phyloP scores from a whole-genome alignment of 208 protist genomes.

The Endotrypanum monterogeii region DNA sequence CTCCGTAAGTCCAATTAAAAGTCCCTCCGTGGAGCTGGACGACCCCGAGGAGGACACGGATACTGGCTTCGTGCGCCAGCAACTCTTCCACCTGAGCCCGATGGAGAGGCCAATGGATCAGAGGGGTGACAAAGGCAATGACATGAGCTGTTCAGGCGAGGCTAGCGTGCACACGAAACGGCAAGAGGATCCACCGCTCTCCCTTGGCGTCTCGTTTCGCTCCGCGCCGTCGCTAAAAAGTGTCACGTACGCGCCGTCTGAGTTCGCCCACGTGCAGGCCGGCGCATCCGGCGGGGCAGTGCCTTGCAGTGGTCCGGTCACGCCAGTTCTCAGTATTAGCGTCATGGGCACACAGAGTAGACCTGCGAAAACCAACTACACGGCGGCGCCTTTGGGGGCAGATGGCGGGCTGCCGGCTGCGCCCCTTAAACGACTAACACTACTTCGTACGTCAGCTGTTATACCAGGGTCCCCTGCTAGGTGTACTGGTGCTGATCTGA shows the following conservation, averaged over 20 bases:
- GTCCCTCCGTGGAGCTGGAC: slow-evolving; percentile 31
- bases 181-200: neutral
- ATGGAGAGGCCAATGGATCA: neutral
- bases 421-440: slow-evolving; percentile 17
- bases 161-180: neutral
- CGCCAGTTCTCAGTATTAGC: neutral
- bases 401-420: slow-evolving; percentile 12
- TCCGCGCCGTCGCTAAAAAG: slow-evolving; percentile 49
- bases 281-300: neutral
- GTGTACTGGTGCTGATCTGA: neutral
- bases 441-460: slow-evolving; percentile 19
- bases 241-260: slow-evolving; percentile 37
- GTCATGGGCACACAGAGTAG: neutral
- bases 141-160: neutral
- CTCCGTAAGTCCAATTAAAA: slow-evolving; percentile 53
- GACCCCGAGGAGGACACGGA: slow-evolving; percentile 34
- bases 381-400: neutral
- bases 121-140: neutral
- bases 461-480: neutral
- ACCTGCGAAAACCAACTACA: neutral
- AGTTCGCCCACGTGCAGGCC: slow-evolving; percentile 14
- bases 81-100: slow-evolving; percentile 22
- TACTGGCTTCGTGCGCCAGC: slow-evolving; percentile 25
- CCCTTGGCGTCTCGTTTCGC: slow-evolving; percentile 7
- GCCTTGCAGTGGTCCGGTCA: neutral